These are phyloP conservation scores for Mycena vitilis DNA, from an alignment of 768 basidiomycete species.

Conservation along the genomic window DNA sequence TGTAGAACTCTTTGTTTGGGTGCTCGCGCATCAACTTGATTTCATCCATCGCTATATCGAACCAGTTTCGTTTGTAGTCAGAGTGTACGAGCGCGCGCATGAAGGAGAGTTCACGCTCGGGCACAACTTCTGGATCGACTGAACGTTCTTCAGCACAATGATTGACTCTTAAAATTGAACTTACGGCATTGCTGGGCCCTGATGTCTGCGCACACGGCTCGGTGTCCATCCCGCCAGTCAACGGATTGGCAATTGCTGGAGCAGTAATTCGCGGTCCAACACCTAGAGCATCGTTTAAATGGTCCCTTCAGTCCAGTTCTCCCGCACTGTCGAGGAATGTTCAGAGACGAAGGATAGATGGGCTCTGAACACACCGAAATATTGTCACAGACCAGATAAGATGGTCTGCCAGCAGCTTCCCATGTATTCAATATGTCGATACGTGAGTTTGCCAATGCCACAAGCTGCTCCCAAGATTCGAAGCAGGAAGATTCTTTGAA, in stretches of 20 bases:
- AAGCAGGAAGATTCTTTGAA: background rate
- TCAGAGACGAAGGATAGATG: background rate
- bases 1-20: constrained; percentile 1
- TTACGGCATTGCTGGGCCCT: background rate
- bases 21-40: constrained; percentile 10
- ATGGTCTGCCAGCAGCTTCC: constrained; percentile 8
- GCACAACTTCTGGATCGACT: background rate
- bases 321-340: background rate
- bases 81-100: constrained; percentile 6
- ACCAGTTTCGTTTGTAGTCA: background rate
- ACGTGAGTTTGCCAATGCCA: background rate
- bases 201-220: background rate
- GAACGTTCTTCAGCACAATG: background rate
- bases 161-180: background rate
- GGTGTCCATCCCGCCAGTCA: constrained; percentile 1
- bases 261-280: constrained; percentile 3
- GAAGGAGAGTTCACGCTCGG: constrained; percentile 1
- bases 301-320: background rate
- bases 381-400: background rate
- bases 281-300: background rate
- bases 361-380: background rate
- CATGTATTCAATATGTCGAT: background rate
- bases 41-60: background rate
- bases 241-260: background rate
- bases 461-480: background rate